Percentiles rank a stretch among this genome's conserved stretches.
Evolutionary conservation across 1,284 basidiomycete genomes (phyloP).

Genomic region (Acaromyces ingoldii): DNA sequence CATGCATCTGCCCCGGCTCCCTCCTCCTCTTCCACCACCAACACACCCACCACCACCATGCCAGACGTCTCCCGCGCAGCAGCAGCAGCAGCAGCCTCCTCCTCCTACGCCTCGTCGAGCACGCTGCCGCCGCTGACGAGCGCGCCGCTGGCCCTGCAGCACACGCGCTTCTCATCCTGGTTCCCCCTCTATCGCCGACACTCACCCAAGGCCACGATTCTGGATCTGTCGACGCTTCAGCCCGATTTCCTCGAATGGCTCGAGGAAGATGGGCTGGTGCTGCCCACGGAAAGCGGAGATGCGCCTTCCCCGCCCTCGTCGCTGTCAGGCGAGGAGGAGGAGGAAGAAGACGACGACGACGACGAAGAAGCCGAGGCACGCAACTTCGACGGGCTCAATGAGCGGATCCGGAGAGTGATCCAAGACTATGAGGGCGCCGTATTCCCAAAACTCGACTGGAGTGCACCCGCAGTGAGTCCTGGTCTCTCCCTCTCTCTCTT

Average conservation of each 20-base stretch:
- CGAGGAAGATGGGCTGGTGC: constrained; percentile 70
- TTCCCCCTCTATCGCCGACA: constrained; percentile 68
- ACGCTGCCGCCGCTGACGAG: constrained; percentile 58
- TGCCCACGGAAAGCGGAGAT: constrained; percentile 67
- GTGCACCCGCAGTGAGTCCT: constrained; percentile 25
- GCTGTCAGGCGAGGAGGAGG: constrained; percentile 61
- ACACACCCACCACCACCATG: too few species aligned
- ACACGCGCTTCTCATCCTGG: constrained; percentile 75
- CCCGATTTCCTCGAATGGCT: constrained; percentile 68
- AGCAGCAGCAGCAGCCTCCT: too few species aligned
- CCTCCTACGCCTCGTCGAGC: constrained; percentile 56
- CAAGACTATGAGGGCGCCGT: constrained; percentile 64
- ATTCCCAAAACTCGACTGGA: constrained; percentile 69
- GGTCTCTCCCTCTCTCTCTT: constrained; percentile 2
- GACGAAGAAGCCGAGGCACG: constrained; percentile 23
- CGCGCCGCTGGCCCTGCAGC: constrained; percentile 59
- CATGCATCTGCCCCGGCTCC: too few species aligned
- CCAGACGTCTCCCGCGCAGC: too few species aligned
- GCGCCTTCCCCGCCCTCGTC: too few species aligned
- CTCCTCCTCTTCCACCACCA: too few species aligned
- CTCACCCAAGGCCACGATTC: constrained; percentile 72
- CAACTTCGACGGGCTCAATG: constrained; percentile 60
- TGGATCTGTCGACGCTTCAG: constrained; percentile 62
- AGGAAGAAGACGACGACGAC: constrained; percentile 58
- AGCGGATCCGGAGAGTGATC: constrained; percentile 66